phyloP scores from a whole-genome alignment of 2,329 filamentous ascomycete genomes.

The Xylaria sp. region DNA sequence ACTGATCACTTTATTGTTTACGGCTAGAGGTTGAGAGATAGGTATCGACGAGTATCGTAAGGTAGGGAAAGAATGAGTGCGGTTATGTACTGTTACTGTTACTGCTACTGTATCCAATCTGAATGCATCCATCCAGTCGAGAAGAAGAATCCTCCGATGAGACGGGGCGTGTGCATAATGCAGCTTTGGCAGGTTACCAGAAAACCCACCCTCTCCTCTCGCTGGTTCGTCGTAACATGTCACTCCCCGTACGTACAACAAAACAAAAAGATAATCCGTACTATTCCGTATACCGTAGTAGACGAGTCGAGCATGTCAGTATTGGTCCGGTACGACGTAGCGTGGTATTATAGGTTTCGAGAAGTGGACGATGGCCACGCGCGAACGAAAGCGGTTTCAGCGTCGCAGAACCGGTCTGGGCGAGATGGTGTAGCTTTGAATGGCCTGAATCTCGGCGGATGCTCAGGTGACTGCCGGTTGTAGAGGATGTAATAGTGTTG shows the following conservation, averaged over 20 bases:
- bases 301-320: neutral
- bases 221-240: conserved; percentile 1
- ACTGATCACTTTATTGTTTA: neutral
- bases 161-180: conserved; percentile 20
- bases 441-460: neutral
- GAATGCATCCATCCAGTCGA: conserved; percentile 3
- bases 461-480: too few species aligned
- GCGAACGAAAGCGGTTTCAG: neutral
- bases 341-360: neutral
- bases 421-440: neutral
- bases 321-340: neutral
- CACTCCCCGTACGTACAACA: too few species aligned
- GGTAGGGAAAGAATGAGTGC: too few species aligned
- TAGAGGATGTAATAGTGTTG: too few species aligned
- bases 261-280: too few species aligned
- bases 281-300: neutral
- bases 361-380: too few species aligned
- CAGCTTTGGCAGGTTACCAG: conserved; percentile 20
- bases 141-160: conserved; percentile 19
- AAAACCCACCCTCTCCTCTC: conserved; percentile 10
- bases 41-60: too few species aligned
- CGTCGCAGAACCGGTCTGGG: neutral
- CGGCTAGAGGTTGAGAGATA: neutral
- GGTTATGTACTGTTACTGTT: too few species aligned
- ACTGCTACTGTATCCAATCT: neutral